Conservation (phyloP, 345 rosid species). For the Sisymbrium irio region DNA sequence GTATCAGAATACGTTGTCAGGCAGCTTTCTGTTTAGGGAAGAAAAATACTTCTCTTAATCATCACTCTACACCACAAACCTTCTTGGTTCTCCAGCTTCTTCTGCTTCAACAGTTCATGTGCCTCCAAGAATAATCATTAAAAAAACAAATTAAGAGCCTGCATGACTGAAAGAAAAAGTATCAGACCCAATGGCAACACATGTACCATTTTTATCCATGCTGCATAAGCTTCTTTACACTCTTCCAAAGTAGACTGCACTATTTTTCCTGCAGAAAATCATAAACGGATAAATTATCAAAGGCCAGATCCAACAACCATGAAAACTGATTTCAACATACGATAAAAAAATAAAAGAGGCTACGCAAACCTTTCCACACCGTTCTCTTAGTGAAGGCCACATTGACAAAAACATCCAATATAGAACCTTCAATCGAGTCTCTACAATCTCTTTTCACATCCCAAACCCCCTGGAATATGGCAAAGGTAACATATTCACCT, state of each 20-base stretch:
- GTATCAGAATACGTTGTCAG: conserved; percentile 18
- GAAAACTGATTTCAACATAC: background rate
- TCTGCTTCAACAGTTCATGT: conserved; percentile 64
- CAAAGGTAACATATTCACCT: conserved; percentile 1
- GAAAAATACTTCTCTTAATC: conserved; percentile 2
- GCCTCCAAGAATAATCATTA: conserved; percentile 49
- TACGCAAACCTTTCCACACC: conserved; percentile 77
- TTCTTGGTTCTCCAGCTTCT: conserved; percentile 53
- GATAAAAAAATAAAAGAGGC: background rate
- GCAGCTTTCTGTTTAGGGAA: background rate
- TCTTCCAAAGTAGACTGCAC: conserved; percentile 88
- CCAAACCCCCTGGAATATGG: conserved; percentile 68
- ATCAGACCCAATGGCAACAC: background rate
- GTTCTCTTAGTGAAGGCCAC: conserved; percentile 88
- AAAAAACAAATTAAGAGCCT: background rate
- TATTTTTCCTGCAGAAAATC: conserved; percentile 63
- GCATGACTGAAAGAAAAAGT: conserved; percentile 9
- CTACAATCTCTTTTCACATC: conserved; percentile 55
- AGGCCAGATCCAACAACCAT: background rate
- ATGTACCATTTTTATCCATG: conserved; percentile 70
- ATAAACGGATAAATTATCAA: conserved; percentile 7
- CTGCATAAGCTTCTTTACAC: conserved; percentile 76
- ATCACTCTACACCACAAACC: conserved; percentile 20
- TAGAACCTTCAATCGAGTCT: conserved; percentile 59
- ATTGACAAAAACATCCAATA: conserved; percentile 59